Evolutionary conservation across 352 stramenopile species (phyloP), one percentile per base, ranked within the genome.

Genomic region (Globisporangium barbulae): DNA sequence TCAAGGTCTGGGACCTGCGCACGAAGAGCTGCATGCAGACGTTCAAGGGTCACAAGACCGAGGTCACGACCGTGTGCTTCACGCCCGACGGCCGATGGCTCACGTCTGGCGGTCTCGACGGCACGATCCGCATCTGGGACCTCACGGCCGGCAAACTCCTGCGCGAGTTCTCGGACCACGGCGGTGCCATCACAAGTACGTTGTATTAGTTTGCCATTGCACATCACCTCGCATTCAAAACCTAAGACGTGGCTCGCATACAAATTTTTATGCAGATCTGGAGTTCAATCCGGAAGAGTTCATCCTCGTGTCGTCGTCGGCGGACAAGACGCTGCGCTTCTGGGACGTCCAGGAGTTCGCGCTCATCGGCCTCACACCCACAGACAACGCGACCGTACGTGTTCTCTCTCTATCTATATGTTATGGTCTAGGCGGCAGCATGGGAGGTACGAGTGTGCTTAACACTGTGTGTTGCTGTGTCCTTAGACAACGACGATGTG

Each of bases 211-310:
- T 19, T 35, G 13, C 35, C 35, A 15, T 41, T 41, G 8, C 15
- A 12, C 9, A 13, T 41, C 3, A 41, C 8, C 15, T 41, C 15
- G 12, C 35, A 2, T 41, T 41, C 15, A 7, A 41, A 41, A 41
- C 35, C 35, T 41, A 41, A 15, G 35, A 10, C 35, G 35, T 15
- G 15, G 10, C 35, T 41, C 35, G 15, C 35, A 41, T n/a, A n/a
- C n/a, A n/a, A n/a, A n/a, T n/a, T n/a, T n/a, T n/a, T n/a, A 17
- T 15, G 13, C 48, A 68, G 75, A 64, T 35, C 75, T 95, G 3
- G 85, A 93, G 63, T 95, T 94, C 59, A 95, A 94, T 41, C 87
- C 87, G 0, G 83, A 94, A 48, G 87, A 95, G 59, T 93, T 92
- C 55, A 94, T 94, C 35, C 68, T 95, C 33, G 85, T 93, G 57